phyloP scores from a whole-genome alignment of 2,329 filamentous ascomycete species.

The Colletotrichum plurivorum region DNA sequence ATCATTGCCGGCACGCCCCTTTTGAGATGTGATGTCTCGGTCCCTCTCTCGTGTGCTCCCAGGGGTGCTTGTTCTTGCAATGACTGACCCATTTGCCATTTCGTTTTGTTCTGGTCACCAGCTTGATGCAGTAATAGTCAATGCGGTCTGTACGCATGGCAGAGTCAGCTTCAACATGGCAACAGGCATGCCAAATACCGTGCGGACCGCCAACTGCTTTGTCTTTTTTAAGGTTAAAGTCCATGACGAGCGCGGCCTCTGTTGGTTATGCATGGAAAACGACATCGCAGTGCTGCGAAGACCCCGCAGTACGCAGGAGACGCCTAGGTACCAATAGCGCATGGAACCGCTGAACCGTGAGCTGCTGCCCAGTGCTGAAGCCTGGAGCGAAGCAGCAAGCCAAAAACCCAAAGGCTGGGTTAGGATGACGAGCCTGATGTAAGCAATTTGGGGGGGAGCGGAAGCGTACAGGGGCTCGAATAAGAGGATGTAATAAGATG shows the following conservation, averaged over 20 bases:
- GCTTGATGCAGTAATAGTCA: neutral
- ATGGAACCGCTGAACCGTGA: slow-evolving; percentile 36
- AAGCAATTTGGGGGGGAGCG: slow-evolving; percentile 13
- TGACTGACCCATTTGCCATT: neutral
- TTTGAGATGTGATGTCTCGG: neutral
- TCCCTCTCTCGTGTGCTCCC: no score
- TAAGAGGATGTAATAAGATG: slow-evolving; percentile 20
- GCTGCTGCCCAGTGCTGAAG: slow-evolving; percentile 17
- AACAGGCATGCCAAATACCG: no score
- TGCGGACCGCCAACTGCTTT: neutral
- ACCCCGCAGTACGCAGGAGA: no score
- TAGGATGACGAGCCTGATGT: slow-evolving; percentile 8
- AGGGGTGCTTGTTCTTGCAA: neutral
- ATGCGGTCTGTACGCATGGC: neutral
- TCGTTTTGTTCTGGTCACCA: neutral
- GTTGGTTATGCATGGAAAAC: neutral
- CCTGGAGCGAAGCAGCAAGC: no score
- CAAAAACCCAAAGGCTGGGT: no score
- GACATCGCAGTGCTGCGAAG: no score
- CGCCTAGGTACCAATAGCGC: no score
- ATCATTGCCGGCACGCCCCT: slow-evolving; percentile 18
- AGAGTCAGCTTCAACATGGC: no score
- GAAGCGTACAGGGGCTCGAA: neutral
- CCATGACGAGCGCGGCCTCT: neutral
- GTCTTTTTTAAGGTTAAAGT: slow-evolving; percentile 17